Conservation (phyloP, 768 basidiomycete species). For the Hygrocybe coccinea region DNA sequence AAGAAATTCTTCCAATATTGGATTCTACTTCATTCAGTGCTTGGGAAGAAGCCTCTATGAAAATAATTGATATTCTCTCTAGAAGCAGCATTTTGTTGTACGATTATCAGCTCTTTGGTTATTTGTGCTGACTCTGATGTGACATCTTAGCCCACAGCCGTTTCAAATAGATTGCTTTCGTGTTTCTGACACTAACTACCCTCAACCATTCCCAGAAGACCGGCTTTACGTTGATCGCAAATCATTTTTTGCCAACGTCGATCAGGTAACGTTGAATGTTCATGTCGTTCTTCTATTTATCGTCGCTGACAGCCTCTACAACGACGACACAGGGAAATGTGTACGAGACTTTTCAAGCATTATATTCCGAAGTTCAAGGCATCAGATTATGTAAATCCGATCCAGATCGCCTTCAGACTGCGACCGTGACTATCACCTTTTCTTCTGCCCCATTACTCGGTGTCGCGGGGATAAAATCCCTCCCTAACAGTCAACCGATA, state of each 20-base stretch:
- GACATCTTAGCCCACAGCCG: constrained; percentile 55
- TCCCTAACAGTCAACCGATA: constrained; percentile 17
- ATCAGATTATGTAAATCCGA: constrained; percentile 12
- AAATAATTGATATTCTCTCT: constrained; percentile 47
- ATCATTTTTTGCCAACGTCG: constrained; percentile 42
- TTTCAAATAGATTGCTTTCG: constrained; percentile 42
- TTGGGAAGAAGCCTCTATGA: constrained; percentile 50
- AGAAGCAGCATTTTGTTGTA: constrained; percentile 45
- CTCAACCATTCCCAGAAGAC: constrained; percentile 33
- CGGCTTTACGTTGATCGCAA: constrained; percentile 50
- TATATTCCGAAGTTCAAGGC: constrained; percentile 32
- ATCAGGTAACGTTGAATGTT: constrained; percentile 26
- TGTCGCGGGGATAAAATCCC: constrained; percentile 18
- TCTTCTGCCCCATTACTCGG: constrained; percentile 16
- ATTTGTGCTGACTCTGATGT: neutral
- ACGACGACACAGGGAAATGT: constrained; percentile 38
- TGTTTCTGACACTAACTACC: constrained; percentile 26
- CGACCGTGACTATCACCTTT: constrained; percentile 6
- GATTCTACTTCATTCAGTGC: constrained; percentile 38
- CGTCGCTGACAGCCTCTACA: neutral
- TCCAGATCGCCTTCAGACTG: neutral
- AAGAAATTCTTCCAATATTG: constrained; percentile 38
- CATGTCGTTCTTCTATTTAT: neutral
- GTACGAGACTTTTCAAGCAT: constrained; percentile 48
- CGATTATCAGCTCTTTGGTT: constrained; percentile 17